Evolutionary conservation across 768 basidiomycete species (phyloP).

Genomic region (Tricholoma hemisulphureum): DNA sequence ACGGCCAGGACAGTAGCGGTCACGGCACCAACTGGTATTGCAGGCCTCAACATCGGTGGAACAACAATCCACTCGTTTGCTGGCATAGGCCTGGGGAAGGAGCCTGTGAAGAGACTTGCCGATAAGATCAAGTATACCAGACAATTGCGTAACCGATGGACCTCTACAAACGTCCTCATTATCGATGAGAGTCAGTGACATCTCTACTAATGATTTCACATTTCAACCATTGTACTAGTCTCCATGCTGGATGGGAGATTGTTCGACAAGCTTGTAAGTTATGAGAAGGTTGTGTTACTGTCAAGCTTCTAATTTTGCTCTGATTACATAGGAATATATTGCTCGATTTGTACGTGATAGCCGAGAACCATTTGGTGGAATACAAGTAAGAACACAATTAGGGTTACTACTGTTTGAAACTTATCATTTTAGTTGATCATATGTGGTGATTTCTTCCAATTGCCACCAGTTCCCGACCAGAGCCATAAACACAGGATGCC

Average conservation of each 20-base stretch:
- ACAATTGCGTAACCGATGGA: conserved; percentile 46
- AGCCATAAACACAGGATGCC: conserved; percentile 38
- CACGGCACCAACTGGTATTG: conserved; percentile 66
- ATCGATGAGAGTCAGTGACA: conserved; percentile 65
- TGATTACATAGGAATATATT: conserved; percentile 41
- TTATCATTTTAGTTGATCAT: conserved; percentile 51
- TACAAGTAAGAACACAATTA: conserved; percentile 44
- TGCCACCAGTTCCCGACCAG: conserved; percentile 65
- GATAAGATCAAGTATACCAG: conserved; percentile 26
- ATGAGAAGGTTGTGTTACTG: conserved; percentile 19
- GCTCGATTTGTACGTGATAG: conserved; percentile 41
- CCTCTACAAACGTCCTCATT: conserved; percentile 49
- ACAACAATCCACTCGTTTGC: conserved; percentile 66
- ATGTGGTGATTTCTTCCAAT: conserved; percentile 79
- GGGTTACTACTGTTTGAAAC: not conserved
- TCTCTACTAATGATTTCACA: not conserved
- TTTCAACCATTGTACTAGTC: conserved; percentile 33
- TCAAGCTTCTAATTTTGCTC: conserved; percentile 27
- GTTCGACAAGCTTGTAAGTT: conserved; percentile 66
- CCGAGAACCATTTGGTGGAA: conserved; percentile 59
- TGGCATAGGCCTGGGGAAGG: conserved; percentile 62
- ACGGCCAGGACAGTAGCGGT: conserved; percentile 41
- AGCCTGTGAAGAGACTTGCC: conserved; percentile 41
- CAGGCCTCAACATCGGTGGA: conserved; percentile 71
- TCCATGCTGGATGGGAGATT: conserved; percentile 73